phyloP scores from a whole-genome alignment of 169 alveolate species.

The Cystoisospora suis region DNA sequence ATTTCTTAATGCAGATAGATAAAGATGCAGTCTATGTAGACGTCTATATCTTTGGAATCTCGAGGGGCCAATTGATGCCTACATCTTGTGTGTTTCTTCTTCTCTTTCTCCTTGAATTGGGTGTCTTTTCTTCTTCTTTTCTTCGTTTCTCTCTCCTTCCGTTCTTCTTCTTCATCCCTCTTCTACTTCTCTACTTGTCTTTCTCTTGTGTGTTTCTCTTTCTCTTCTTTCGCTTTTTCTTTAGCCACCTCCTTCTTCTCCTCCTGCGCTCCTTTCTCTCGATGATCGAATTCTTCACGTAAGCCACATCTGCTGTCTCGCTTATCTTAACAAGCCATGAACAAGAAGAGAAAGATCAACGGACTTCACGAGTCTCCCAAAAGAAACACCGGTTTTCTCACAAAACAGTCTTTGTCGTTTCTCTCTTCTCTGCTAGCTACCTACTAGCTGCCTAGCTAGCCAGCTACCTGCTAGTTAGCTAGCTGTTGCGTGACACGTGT shows the following conservation, averaged over 20 bases:
- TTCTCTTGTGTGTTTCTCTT: too few species aligned
- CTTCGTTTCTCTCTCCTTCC: neutral
- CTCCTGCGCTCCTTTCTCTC: neutral
- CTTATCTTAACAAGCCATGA: neutral
- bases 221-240: neutral
- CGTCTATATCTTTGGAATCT: neutral
- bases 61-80: too few species aligned
- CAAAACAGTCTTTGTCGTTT: too few species aligned
- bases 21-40: neutral
- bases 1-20: neutral
- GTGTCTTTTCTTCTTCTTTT: neutral
- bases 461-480: too few species aligned
- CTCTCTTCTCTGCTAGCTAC: too few species aligned
- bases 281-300: slow-evolving; percentile 5
- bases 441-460: too few species aligned
- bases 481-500: too few species aligned
- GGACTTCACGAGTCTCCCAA: too few species aligned
- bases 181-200: neutral
- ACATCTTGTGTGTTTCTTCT: neutral
- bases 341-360: neutral
- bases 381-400: too few species aligned
- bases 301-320: neutral
- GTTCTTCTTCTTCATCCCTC: neutral
- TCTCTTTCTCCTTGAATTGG: neutral
- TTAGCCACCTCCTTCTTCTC: neutral